Evolutionary conservation across 495 filamentous ascomycete genomes (phyloP), one percentile per base, ranked within the genome.

Genomic region (Entonaema liquescens): DNA sequence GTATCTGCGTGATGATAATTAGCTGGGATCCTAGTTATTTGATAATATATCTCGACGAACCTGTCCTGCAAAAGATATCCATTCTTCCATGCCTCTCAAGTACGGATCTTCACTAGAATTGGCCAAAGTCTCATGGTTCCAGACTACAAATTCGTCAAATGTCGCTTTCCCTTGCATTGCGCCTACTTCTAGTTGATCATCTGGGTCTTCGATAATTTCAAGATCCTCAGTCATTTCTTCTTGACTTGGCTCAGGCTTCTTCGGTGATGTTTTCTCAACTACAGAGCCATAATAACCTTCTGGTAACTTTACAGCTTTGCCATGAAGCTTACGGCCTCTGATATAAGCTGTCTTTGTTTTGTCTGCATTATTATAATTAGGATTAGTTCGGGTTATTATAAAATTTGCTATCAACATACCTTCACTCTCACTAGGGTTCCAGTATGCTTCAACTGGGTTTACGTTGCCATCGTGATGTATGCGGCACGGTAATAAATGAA

Each of bases 401-500:
- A 53, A n/a, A 31, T 12, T 35, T 25, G 49, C 23, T n/a, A 40
- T 67, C 15, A 12, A 38, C 62, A 70, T 59, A 78, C 76, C 74
- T 62, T 80, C 63, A 26, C 81, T 78, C 35, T 78, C 61, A 57
- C 72, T 75, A 36, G 92, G 87, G 4, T 77, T 80, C 95, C 95
- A 98, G 72, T 92, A 92, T n/a, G 89, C 83, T 33, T 87, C 71
- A 5, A 87, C 80, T 1, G 89, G 85, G 15, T 89, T 84, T 53
- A 93, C 82, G 11, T 88, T 80, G 5, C 95, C 95, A 75, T 91
- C 86, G 75, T 96, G 89, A 71, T 95, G 86, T 72, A 98, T 88
- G 59, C 86, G 85, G 74, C 94, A 97, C 6, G 95, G 95, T 19
- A 98, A 86, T 42, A 98, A 81, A 78, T 98, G 91, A 0, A 93